These are phyloP conservation scores for Malassezia yamatoensis DNA, from an alignment of 1,284 basidiomycete species.

Conservation along the genomic window DNA sequence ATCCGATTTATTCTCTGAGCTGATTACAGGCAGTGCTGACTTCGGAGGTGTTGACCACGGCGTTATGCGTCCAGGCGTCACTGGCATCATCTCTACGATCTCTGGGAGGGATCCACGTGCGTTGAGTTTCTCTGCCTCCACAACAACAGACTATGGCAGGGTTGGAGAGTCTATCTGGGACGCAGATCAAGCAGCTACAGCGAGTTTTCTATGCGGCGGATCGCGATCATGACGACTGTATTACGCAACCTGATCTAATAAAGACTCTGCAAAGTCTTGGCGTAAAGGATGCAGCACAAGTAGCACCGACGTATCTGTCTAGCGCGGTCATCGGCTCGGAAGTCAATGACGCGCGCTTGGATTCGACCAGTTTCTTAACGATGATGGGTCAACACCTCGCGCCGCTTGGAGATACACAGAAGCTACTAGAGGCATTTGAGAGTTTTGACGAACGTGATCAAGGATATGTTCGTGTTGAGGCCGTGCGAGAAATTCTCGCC, in stretches of 20 bases:
- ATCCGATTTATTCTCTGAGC: no score
- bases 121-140: no score
- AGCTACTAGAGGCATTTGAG: conserved; percentile 41
- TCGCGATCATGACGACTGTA: conserved; percentile 46
- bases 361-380: conserved; percentile 44
- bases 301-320: conserved; percentile 17
- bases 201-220: conserved; percentile 50
- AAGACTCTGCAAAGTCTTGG: conserved; percentile 44
- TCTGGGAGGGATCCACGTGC: neutral
- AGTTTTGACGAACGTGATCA: conserved; percentile 46
- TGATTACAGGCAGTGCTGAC: neutral
- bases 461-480: conserved; percentile 32
- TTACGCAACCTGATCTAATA: conserved; percentile 39
- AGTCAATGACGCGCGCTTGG: conserved; percentile 17
- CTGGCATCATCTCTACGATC: neutral
- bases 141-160: neutral
- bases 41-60: neutral
- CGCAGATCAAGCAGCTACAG: conserved; percentile 49
- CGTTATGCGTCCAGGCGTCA: neutral
- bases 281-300: conserved; percentile 12
- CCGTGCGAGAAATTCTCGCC: conserved; percentile 35
- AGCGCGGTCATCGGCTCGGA: neutral
- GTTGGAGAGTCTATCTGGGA: conserved; percentile 20
- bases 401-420: conserved; percentile 33
- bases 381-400: conserved; percentile 41